Percentiles rank a stretch among this genome's conserved stretches.
phyloP scores from a whole-genome alignment of 2,329 filamentous ascomycete genomes.

The Nannizzia gypsea region DNA sequence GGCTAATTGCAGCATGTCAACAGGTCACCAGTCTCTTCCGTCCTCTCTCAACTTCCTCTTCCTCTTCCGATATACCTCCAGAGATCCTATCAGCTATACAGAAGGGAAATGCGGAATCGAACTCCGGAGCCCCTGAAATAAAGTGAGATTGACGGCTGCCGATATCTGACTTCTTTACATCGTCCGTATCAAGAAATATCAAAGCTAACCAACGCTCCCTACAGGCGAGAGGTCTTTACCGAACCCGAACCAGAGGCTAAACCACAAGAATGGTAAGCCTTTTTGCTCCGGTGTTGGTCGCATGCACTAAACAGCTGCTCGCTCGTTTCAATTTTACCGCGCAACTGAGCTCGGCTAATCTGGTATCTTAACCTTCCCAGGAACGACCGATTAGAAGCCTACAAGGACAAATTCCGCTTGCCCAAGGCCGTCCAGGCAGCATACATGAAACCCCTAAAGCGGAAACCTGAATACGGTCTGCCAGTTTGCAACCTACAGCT shows the following conservation, averaged over 20 bases:
- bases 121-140: background rate
- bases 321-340: background rate
- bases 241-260: background rate
- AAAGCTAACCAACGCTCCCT: background rate
- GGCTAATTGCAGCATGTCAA: background rate
- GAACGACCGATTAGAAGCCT: constrained; percentile 26
- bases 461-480: constrained; percentile 60
- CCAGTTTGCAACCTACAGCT: constrained; percentile 85
- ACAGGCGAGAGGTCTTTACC: background rate
- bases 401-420: constrained; percentile 41
- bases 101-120: background rate
- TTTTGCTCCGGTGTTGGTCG: background rate
- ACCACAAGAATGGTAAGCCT: constrained; percentile 1
- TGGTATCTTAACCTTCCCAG: constrained; percentile 15
- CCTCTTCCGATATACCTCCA: background rate
- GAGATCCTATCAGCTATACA: background rate
- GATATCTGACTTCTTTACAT: no score
- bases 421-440: constrained; percentile 75
- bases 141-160: background rate
- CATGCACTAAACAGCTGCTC: background rate
- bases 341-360: background rate
- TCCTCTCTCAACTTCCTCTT: background rate
- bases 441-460: constrained; percentile 72
- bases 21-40: constrained; percentile 2
- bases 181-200: background rate